Evolutionary conservation across 805 yeast genomes (phyloP), one percentile per base, ranked within the genome.

Genomic region (Teunomyces kruisii): DNA sequence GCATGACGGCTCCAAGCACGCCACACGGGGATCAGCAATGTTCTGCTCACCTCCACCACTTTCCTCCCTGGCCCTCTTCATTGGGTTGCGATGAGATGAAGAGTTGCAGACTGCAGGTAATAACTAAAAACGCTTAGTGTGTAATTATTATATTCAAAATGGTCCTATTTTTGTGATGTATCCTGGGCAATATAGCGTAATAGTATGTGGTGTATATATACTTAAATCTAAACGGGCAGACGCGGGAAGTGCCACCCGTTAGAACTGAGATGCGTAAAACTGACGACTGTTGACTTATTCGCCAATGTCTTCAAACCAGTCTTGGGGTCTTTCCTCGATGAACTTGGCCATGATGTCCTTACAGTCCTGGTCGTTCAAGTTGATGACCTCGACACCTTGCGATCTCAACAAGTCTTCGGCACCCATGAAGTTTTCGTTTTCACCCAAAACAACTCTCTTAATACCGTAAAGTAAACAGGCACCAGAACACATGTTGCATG

Each of bases 401-500:
- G 75, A 58, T 49, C 64, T 61, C 56, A 92, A 73, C 62, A 82
- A 81, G 35, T 83, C 86, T 62, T 92, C 97, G 22, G 88, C 96
- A 9, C 97, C 97, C 28, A 75, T 54, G 55, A 86, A 92, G 26
- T 85, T 92, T 44, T 68, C 79, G 66, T 90, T 90, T 62, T 92
- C 99, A 26, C 97, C 97, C 64, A 90, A 57, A 0, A 92, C 97
- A 33, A 88, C 85, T 51, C 97, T 76, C 57, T 84, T 83, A 54
- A 92, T 78, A 32, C 96, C 96, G 68, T 90, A 92, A 75, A 92
- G 73, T 42, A 92, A 58, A 51, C 92, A 86, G 5, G 97, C 96
- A 15, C 98, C 98, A 4, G 94, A 80, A 64, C 98, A 92, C 97
- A 92, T 92, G 54, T 83, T 78, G 64, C 98, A 92, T 3, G 98